Evolutionary conservation across 2,329 filamentous ascomycete genomes (phyloP), one percentile per base, ranked within the genome.

Genomic region (Pseudomassariella vexata): DNA sequence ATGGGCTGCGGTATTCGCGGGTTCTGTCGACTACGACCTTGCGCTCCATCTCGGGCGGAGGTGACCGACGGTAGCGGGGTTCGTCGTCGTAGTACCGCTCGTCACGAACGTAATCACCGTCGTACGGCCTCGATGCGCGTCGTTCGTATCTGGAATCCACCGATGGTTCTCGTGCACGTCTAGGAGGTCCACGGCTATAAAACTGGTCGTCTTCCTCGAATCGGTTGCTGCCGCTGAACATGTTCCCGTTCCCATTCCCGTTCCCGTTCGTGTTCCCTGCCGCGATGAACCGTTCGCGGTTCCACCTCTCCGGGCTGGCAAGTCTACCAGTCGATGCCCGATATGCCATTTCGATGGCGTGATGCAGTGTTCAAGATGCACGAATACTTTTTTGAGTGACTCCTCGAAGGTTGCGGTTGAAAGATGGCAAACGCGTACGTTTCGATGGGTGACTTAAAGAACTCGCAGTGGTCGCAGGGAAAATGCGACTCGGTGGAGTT

Each of bases 21-120:
- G 78, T 73, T 36, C 68, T 66, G 37, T 71, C 65, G 41, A 79
- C 55, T 26, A 73, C 65, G 37, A 72, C 71, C 19, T 74, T 72
- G 32, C 71, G 66, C 36, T 76, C 75, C 45, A 65, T 57, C 31
- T 73, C 66, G 27, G 70, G 36, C 63, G 70, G 42, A 3, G 59
- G 54, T 5, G 55, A 55, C 5, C 44, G 49, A 8, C 46, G 50
- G 41, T 39, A 54, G 19, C 59, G 66, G 34, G 59, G 57, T 10
- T 68, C 66, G 4, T 82, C 74, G 14, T 81, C 77, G 39, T 71
- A 66, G 37, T 66, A 65, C 40, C 68, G 68, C 24, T 65, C 65
- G 32, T 79, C 73, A 24, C 66, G 66, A 26, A 56, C 41, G 27
- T 61, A 52, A 15, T 64, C 59, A 28, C 70, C 68, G 17, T 76